Evolutionary conservation across 2,329 filamentous ascomycete genomes (phyloP).

Genomic region (Pseudogymnoascus sp.): DNA sequence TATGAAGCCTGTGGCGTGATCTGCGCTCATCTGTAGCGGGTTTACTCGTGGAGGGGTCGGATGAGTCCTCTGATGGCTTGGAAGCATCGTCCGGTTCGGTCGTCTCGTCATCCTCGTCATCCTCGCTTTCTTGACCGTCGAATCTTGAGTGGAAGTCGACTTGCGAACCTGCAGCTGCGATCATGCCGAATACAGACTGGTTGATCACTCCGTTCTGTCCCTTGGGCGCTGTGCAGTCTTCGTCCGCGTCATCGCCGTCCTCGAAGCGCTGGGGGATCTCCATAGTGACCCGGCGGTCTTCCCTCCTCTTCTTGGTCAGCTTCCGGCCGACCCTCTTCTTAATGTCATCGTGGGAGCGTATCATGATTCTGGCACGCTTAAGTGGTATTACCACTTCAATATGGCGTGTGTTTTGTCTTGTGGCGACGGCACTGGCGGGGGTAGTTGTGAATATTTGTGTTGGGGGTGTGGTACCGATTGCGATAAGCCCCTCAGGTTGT

Average conservation of each 20-base stretch:
- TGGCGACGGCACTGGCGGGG: neutral
- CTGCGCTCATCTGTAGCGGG: slow-evolving; percentile 1
- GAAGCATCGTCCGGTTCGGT: neutral
- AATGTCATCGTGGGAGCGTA: slow-evolving; percentile 33
- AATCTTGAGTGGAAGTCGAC: slow-evolving; percentile 77
- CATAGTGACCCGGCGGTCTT: slow-evolving; percentile 36
- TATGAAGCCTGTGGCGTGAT: slow-evolving; percentile 31
- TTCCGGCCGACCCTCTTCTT: slow-evolving; percentile 35
- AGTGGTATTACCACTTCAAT: neutral
- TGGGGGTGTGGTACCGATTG: neutral
- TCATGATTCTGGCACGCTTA: slow-evolving; percentile 16
- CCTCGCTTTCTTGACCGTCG: slow-evolving; percentile 71
- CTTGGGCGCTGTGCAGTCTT: slow-evolving; percentile 52
- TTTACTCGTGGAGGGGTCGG: neutral
- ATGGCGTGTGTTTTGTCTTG: neutral
- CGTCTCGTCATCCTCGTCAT: slow-evolving; percentile 32
- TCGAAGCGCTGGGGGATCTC: slow-evolving; percentile 50
- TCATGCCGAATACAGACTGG: slow-evolving; percentile 88
- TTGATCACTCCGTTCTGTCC: slow-evolving; percentile 55
- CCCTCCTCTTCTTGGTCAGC: slow-evolving; percentile 35
- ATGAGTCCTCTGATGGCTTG: neutral
- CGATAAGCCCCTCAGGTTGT: slow-evolving; percentile 8
- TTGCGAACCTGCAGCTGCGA: slow-evolving; percentile 76
- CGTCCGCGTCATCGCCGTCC: slow-evolving; percentile 50
- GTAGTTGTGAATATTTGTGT: slow-evolving; percentile 5